phyloP scores from a whole-genome alignment of 1,284 basidiomycete species.

The Pascua guehoae region DNA sequence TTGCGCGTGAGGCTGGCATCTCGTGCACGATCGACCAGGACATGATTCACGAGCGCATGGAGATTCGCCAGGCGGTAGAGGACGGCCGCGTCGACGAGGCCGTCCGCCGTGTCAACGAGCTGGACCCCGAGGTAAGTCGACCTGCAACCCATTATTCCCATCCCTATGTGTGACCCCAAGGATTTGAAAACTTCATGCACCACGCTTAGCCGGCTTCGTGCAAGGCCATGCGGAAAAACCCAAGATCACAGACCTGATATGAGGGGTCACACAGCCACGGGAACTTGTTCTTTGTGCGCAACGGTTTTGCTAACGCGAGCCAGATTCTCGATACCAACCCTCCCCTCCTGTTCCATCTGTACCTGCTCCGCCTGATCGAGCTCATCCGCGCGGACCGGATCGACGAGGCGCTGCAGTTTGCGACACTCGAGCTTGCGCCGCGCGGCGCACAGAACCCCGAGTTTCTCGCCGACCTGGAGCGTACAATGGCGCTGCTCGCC shows the following conservation, averaged over 20 bases:
- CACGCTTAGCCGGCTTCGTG: slow-evolving; percentile 75
- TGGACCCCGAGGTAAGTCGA: slow-evolving; percentile 87
- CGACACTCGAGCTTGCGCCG: slow-evolving; percentile 87
- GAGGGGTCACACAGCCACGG: slow-evolving; percentile 49
- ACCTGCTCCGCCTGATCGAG: slow-evolving; percentile 93
- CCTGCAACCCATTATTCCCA: slow-evolving; percentile 10
- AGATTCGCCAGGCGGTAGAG: slow-evolving; percentile 88
- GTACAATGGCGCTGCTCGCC: slow-evolving; percentile 91
- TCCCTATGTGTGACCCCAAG: slow-evolving; percentile 45
- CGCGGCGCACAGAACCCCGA: slow-evolving; percentile 92
- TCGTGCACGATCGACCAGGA: slow-evolving; percentile 69
- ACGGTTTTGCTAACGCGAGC: slow-evolving; percentile 8
- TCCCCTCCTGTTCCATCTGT: slow-evolving; percentile 82
- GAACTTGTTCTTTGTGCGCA: not conserved
- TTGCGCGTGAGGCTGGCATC: slow-evolving; percentile 81
- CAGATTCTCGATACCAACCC: slow-evolving; percentile 95
- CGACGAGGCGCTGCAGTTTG: slow-evolving; percentile 79
- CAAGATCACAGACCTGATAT: slow-evolving; percentile 52
- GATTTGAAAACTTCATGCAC: slow-evolving; percentile 96
- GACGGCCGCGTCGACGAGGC: slow-evolving; percentile 92
- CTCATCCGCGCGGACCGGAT: slow-evolving; percentile 79
- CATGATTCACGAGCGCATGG: slow-evolving; percentile 88
- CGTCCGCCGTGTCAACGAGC: slow-evolving; percentile 86
- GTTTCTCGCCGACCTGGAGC: slow-evolving; percentile 85
- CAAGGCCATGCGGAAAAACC: slow-evolving; percentile 49